Evolutionary conservation across 2,329 filamentous ascomycete genomes (phyloP), one percentile per base, ranked within the genome.

Genomic region (Podosphaera fusca): DNA sequence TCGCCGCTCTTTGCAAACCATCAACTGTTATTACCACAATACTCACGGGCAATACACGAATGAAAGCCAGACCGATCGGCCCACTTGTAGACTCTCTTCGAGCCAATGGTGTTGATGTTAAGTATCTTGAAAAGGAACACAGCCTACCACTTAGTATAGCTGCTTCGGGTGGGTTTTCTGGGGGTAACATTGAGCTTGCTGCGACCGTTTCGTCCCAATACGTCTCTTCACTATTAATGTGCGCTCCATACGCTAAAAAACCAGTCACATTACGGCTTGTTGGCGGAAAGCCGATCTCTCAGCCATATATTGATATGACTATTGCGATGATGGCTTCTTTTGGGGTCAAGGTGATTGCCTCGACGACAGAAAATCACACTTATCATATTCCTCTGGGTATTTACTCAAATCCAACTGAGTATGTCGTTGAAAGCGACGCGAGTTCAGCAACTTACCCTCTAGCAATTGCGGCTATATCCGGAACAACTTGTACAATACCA

Each of bases 201-300:
- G 92, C 92, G 0, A 96, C 92, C 47, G 85, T 96, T 14, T 98
- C 92, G 7, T 96, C 92, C n/a, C 92, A 98, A 71, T 98, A 96
- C 67, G 92, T 98, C 42, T 96, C 92, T 0, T 95, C 90, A 1
- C 81, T 98, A 61, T 75, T 98, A 55, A 94, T 98, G 87, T 94
- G 88, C 59, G 92, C 92, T 0, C 92, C 92, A 0, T 98, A 96
- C 66, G 92, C 92, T 51, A 95, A 95, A 71, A 82, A 88, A 60
- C 86, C 90, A 0, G 89, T 98, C 42, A 95, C 87, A 0, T 73
- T 98, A 62, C 84, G 82, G 46, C 76, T 98, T 45, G 84, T 96
- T 10, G 92, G 92, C n/a, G 92, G 89, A 57, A 96, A 95, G 69
- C 90, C 92, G 49, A 95, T 98, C 62, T 96, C 90, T 1, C 89